These are phyloP conservation scores for Candida tibetensis DNA, from an alignment of 805 yeast genomes.

Conservation along the genomic window DNA sequence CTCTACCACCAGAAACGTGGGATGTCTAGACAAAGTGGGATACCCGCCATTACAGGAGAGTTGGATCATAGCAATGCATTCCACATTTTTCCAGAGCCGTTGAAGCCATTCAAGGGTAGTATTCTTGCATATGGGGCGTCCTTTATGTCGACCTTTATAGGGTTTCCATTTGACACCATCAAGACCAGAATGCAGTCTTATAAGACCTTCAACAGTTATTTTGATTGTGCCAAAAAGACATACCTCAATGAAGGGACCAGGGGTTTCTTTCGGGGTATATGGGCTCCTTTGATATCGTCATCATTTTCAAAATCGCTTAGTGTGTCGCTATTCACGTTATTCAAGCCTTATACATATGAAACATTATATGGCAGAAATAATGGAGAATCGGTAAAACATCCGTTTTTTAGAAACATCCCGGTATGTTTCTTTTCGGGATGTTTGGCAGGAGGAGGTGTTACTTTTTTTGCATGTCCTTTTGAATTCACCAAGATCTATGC, in stretches of 20 bases:
- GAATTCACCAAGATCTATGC: slow-evolving; percentile 81
- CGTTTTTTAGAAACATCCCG: slow-evolving; percentile 36
- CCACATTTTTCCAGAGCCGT: slow-evolving; percentile 44
- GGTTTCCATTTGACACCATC: slow-evolving; percentile 83
- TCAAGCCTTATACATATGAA: slow-evolving; percentile 41
- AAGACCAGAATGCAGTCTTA: slow-evolving; percentile 86
- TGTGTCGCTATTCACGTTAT: slow-evolving; percentile 58
- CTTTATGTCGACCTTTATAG: slow-evolving; percentile 61
- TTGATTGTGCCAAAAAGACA: slow-evolving; percentile 58
- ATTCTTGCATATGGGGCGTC: slow-evolving; percentile 65
- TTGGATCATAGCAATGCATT: slow-evolving; percentile 46
- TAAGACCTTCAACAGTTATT: slow-evolving; percentile 49
- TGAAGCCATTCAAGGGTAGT: slow-evolving; percentile 55
- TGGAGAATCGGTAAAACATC: slow-evolving; percentile 32
- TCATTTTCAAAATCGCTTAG: slow-evolving; percentile 63
- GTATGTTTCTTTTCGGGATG: slow-evolving; percentile 57
- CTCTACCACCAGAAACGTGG: not conserved
- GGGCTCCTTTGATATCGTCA: slow-evolving; percentile 69
- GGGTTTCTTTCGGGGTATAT: slow-evolving; percentile 75
- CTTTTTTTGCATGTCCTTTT: slow-evolving; percentile 75
- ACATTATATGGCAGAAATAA: slow-evolving; percentile 12
- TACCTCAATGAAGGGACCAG: slow-evolving; percentile 57
- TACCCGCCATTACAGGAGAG: slow-evolving; percentile 62
- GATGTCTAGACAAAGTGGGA: slow-evolving; percentile 14
- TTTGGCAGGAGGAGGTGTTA: slow-evolving; percentile 61